phyloP scores from a whole-genome alignment of 169 alveolate species.

The Babesia caballi region DNA sequence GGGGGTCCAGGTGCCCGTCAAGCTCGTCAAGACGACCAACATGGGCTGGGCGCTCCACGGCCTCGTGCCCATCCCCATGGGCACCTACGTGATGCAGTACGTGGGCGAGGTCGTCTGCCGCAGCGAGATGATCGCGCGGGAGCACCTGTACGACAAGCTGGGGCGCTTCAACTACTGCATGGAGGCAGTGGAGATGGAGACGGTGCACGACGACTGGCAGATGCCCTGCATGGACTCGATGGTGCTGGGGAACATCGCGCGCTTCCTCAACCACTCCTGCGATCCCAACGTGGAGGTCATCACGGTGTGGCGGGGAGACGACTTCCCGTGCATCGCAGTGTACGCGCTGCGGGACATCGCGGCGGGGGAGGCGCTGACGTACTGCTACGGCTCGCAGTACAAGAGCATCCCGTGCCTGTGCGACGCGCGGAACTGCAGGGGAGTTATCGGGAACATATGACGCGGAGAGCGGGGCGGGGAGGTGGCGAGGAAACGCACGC shows the following conservation, averaged over 20 bases:
- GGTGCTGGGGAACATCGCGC: conserved; percentile 80
- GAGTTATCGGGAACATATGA: conserved; percentile 65
- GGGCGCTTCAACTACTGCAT: conserved; percentile 76
- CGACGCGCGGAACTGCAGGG: conserved; percentile 66
- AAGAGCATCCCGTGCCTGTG: conserved; percentile 74
- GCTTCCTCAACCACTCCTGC: conserved; percentile 87
- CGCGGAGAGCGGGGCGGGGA: not conserved
- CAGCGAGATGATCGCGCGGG: conserved; percentile 80
- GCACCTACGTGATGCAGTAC: conserved; percentile 83
- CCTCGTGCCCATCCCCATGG: conserved; percentile 66
- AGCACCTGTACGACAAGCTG: conserved; percentile 73
- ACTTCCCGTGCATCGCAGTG: conserved; percentile 74
- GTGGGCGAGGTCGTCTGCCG: conserved; percentile 81
- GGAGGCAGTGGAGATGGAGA: conserved; percentile 75
- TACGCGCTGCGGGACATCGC: conserved; percentile 71
- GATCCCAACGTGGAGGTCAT: conserved; percentile 81
- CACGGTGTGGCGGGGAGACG: conserved; percentile 79
- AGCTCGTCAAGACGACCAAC: conserved; percentile 66
- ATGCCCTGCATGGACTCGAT: conserved; percentile 83
- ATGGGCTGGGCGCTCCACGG: conserved; percentile 76
- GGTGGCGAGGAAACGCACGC: not conserved
- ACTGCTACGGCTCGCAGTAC: conserved; percentile 72
- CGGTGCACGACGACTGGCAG: conserved; percentile 78
- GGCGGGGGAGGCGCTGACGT: conserved; percentile 78
- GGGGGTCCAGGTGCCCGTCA: conserved; percentile 75